Evolutionary conservation across 495 filamentous ascomycete genomes (phyloP).

Genomic region (Penicilliopsis zonata): DNA sequence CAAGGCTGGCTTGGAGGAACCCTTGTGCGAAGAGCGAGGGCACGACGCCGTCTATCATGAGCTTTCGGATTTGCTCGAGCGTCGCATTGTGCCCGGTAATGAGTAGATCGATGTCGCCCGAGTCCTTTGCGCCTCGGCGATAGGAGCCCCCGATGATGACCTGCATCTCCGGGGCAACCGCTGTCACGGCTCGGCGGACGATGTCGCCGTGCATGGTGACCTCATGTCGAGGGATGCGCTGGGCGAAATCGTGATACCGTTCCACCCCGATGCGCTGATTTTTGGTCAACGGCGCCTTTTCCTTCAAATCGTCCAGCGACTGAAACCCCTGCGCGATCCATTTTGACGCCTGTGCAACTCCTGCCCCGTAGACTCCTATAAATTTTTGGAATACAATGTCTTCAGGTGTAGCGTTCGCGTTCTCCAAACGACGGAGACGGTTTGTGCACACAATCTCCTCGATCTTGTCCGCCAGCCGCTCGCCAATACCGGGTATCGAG

Average conservation of each 20-base stretch:
- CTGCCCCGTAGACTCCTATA: slow-evolving; percentile 70
- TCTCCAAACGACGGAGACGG: slow-evolving; percentile 60
- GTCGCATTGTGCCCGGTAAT: slow-evolving; percentile 58
- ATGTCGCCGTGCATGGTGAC: slow-evolving; percentile 57
- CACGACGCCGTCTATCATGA: slow-evolving; percentile 54
- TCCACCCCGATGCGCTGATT: slow-evolving; percentile 73
- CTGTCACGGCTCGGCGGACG: slow-evolving; percentile 48
- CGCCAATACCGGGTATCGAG: slow-evolving; percentile 58
- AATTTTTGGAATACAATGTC: slow-evolving; percentile 57
- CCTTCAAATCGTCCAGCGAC: slow-evolving; percentile 58
- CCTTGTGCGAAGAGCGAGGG: slow-evolving; percentile 42
- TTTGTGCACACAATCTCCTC: slow-evolving; percentile 80
- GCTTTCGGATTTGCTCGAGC: slow-evolving; percentile 43
- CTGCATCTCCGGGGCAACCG: slow-evolving; percentile 51
- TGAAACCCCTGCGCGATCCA: slow-evolving; percentile 73
- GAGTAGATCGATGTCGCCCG: slow-evolving; percentile 78
- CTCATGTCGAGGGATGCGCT: slow-evolving; percentile 72
- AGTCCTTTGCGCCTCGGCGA: slow-evolving; percentile 61
- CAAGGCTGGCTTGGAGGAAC: slow-evolving; percentile 49
- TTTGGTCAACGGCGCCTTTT: slow-evolving; percentile 51
- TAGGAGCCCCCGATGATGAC: slow-evolving; percentile 77
- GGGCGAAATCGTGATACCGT: slow-evolving; percentile 70
- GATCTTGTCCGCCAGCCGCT: slow-evolving; percentile 73
- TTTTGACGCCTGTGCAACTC: slow-evolving; percentile 52
- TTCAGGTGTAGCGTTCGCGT: slow-evolving; percentile 48